Evolutionary conservation across 2,329 filamentous ascomycete genomes (phyloP).

Genomic region (Paramyrothecium roridum): DNA sequence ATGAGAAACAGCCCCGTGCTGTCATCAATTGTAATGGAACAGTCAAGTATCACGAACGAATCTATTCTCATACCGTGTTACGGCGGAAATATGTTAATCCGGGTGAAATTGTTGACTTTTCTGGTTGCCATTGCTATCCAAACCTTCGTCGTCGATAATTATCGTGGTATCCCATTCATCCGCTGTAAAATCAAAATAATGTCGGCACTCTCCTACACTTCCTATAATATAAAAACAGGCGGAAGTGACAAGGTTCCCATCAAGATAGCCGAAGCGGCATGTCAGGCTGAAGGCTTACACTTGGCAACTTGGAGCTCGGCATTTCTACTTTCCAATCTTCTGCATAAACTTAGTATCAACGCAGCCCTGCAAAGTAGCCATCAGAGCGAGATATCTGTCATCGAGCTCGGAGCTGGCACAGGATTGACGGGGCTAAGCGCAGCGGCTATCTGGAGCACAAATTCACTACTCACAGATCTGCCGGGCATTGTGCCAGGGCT

Average conservation of each 20-base stretch:
- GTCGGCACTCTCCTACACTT: not conserved
- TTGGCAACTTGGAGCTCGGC: constrained; percentile 1
- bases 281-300: not conserved
- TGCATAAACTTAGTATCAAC: not conserved
- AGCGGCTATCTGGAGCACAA: not conserved
- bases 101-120: too few relatives aligned
- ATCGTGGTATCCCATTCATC: too few relatives aligned
- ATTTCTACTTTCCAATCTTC: not conserved
- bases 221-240: not conserved
- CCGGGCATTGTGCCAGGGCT: not conserved
- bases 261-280: not conserved
- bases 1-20: too few relatives aligned
- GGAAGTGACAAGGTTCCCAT: not conserved
- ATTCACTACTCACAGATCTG: not conserved
- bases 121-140: too few relatives aligned
- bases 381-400: not conserved
- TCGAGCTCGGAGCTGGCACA: constrained; percentile 1
- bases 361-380: not conserved
- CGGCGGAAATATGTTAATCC: too few relatives aligned
- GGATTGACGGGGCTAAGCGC: not conserved
- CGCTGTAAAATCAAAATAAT: not conserved
- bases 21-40: too few relatives aligned
- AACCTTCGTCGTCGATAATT: too few relatives aligned
- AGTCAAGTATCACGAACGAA: too few relatives aligned
- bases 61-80: too few relatives aligned